A percentile compares a stretch with the other conserved stretches of the same genome.
phyloP scores from a whole-genome alignment of 129 eudicot species.

The Pulicaria dysenterica region DNA sequence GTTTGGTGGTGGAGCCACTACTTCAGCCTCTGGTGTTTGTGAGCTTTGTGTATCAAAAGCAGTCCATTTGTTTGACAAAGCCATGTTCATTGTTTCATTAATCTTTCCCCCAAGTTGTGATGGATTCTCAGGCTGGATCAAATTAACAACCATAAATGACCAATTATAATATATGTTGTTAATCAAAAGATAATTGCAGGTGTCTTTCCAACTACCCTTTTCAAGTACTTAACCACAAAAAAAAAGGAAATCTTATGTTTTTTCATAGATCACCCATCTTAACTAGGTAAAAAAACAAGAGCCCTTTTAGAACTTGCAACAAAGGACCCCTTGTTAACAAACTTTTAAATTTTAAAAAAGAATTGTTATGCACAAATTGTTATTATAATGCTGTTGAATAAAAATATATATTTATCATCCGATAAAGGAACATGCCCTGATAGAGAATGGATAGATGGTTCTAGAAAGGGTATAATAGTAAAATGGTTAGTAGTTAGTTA shows the following conservation, averaged over 20 bases:
- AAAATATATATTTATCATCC: neutral
- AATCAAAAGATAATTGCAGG: neutral
- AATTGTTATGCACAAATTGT: too few relatives aligned
- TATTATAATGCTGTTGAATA: too few relatives aligned
- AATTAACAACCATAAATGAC: neutral
- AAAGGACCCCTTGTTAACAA: too few relatives aligned
- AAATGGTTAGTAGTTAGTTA: too few relatives aligned
- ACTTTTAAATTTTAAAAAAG: too few relatives aligned
- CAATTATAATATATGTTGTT: neutral
- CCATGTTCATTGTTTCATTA: slow-evolving; percentile 91
- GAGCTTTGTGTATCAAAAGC: slow-evolving; percentile 20
- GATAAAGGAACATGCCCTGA: neutral
- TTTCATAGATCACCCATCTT: too few relatives aligned
- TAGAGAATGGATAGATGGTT: too few relatives aligned
- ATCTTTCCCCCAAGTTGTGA: slow-evolving; percentile 89
- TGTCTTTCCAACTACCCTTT: neutral
- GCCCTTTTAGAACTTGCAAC: too few relatives aligned
- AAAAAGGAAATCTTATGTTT: too few relatives aligned
- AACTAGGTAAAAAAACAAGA: too few relatives aligned
- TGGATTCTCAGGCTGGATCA: slow-evolving; percentile 92
- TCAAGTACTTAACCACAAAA: too few relatives aligned
- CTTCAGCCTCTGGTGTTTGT: slow-evolving; percentile 43
- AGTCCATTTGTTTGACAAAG: slow-evolving; percentile 79
- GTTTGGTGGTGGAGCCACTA: slow-evolving; percentile 40
- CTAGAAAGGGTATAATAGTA: too few relatives aligned